Evolutionary conservation across 2,329 filamentous ascomycete species (phyloP).

Genomic region (Ceratocystis ficicola): DNA sequence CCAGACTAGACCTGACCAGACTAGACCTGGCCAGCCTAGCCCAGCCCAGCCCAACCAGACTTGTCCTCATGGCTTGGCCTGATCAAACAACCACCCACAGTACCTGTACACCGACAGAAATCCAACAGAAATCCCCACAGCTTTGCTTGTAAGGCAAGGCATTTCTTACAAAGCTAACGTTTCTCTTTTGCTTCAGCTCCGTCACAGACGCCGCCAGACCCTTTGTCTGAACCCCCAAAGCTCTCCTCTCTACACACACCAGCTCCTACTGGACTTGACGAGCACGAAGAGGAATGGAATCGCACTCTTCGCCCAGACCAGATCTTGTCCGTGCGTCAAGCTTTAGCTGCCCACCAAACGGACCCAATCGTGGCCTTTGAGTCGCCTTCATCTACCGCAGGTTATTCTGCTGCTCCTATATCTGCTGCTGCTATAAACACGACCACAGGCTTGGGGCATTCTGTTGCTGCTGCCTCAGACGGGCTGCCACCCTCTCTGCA

Average conservation of each 20-base stretch:
- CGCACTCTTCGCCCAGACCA: slow-evolving; percentile 37
- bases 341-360: slow-evolving; percentile 9
- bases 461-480: slow-evolving; percentile 5
- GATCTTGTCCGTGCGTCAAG: slow-evolving; percentile 12
- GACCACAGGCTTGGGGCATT: not conserved
- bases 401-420: slow-evolving; percentile 4
- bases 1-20: too few relatives aligned
- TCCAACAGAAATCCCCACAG: not conserved
- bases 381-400: slow-evolving; percentile 1
- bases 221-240: slow-evolving; percentile 41
- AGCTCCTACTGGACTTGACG: slow-evolving; percentile 40
- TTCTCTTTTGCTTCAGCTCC: slow-evolving; percentile 34
- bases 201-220: slow-evolving; percentile 48
- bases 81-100: not conserved
- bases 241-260: slow-evolving; percentile 38
- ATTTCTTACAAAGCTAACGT: slow-evolving; percentile 16
- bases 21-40: too few relatives aligned
- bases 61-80: not conserved
- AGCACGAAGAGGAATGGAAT: slow-evolving; percentile 43
- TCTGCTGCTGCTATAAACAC: not conserved
- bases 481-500: slow-evolving; percentile 13
- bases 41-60: not conserved
- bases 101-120: not conserved
- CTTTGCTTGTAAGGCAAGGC: not conserved
- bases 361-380: slow-evolving; percentile 4